Evolutionary conservation across 2,329 filamentous ascomycete genomes (phyloP), one percentile per base, ranked within the genome.

Genomic region (Aspergillus neoniger): DNA sequence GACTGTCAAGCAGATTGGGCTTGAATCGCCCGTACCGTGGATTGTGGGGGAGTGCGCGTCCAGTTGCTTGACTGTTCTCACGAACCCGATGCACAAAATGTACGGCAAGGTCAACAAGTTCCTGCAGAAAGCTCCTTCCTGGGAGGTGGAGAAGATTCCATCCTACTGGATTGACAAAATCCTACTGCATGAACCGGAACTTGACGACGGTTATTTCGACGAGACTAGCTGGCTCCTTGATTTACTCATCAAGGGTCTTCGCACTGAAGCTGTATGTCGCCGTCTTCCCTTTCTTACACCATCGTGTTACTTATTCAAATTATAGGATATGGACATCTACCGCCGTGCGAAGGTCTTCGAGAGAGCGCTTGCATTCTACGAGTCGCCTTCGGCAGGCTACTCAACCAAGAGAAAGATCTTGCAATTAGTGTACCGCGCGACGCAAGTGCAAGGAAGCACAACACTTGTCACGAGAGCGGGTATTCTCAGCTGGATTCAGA

Each of bases 51-150:
- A 89, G 10, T 95, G 96, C 68, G 88, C 91, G 7, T 83, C 85
- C 50, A 86, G 87, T 65, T 86, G 88, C 1, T 81, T 96, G 7
- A 79, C 84, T 1, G 86, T 96, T 15, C 78, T 96, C 49, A 84
- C 83, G 21, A 88, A 91, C 63, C 94, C 94, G 0, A 82, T 92
- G 15, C 91, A 96, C 71, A 86, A 86, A 62, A 84, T 97, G 39
- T 98, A 96, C 73, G 86, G 87, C 60, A 96, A 96, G 73, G 80
- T 95, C 76, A 96, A 96, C 79, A 82, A 83, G 5, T 97, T 93
- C 74, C 84, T 98, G 38, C 91, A 91, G 21, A 87, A 87, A 55
- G 85, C 87, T 0, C 93, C 94, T 0, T 76, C 82, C 23, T 98
- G 94, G 94, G 83, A 88, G 12, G 72, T 82, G 10, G 75, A 75